Base-by-base conservation (phyloP, 495 filamentous ascomycete genomes). In the Parathielavia appendiculata region DNA sequence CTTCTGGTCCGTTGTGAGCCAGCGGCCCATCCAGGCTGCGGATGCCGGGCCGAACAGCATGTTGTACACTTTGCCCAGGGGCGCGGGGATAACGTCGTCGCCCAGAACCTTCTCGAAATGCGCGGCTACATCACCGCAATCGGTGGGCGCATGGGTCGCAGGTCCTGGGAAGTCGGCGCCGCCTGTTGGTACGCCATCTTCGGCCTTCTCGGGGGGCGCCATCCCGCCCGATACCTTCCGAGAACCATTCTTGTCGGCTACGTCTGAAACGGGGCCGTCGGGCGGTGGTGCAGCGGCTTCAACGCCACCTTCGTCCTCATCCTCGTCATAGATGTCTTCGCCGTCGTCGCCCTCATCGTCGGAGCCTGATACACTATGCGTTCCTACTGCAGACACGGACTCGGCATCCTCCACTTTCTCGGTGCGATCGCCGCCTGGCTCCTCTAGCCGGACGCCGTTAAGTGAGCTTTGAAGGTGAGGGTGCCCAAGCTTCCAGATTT, bases 401-500 rank as follows among this genome's bases (percentile, higher is more conserved):
- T 70, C 73, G 13, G 63, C 80, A 30, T 88, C 89, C 46, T 88
- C 89, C 43, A 85, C 77, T 72, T 95, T 95, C 63, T 93, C 90
- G 5, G 90, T 95, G 71, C 92, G 92, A 70, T 96, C 91, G 6
- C 88, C 90, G 1, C 88, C 89, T 34, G 86, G 80, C 51, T 87
- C 86, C 54, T 87, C 85, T 1, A 97, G 78, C 20, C 85, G 79
- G 35, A 92, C 91, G 10, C 93, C 92, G 60, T 96, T 96, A 8
- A 91, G 76, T 34, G 89, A 91, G 68, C 89, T 92, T 67, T 91
- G 87, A 17, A 99, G 71, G 60, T 87, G 85, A 8, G 95, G 92
- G 67, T 97, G 93, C 35, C 88, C 92, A 41, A 97, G 86, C 66
- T 95, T 96, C 93, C 93, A 99, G 55, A 99, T 97, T 49, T 91